Conservation (phyloP, 2,329 filamentous ascomycete genomes). For the Drechslerella dactyloides region DNA sequence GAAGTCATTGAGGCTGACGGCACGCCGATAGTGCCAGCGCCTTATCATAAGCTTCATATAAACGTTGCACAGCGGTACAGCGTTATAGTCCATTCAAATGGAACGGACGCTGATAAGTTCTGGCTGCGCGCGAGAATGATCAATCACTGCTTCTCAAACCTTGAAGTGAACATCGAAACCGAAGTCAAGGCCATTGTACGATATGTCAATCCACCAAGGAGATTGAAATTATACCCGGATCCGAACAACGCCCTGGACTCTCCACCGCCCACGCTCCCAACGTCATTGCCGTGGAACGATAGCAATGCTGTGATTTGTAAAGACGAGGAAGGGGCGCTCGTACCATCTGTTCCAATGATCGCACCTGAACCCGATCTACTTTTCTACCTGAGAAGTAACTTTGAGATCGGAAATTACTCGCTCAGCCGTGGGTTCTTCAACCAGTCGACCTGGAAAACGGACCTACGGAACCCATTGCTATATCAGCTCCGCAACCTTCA, state of each 20-base stretch:
- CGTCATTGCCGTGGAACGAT: slow-evolving; percentile 63
- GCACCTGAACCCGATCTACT: slow-evolving; percentile 61
- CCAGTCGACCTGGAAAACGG: slow-evolving; percentile 63
- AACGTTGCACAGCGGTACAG: slow-evolving; percentile 75
- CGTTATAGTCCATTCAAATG: slow-evolving; percentile 68
- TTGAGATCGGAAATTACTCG: slow-evolving; percentile 67
- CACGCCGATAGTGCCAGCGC: slow-evolving; percentile 67
- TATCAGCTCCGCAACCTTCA: slow-evolving; percentile 13
- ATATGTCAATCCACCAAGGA: slow-evolving; percentile 31
- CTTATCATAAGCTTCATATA: slow-evolving; percentile 69
- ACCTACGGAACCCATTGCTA: slow-evolving; percentile 57
- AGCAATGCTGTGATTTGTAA: slow-evolving; percentile 61
- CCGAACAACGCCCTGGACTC: neutral
- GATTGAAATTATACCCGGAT: slow-evolving; percentile 16
- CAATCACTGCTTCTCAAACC: slow-evolving; percentile 66
- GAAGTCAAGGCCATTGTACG: slow-evolving; percentile 53
- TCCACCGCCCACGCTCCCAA: slow-evolving; percentile 53
- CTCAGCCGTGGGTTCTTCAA: slow-evolving; percentile 68
- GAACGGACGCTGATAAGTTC: slow-evolving; percentile 64
- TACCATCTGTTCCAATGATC: slow-evolving; percentile 60
- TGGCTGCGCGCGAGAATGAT: slow-evolving; percentile 71
- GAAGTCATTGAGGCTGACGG: slow-evolving; percentile 74
- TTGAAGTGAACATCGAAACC: slow-evolving; percentile 53
- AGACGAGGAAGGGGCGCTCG: slow-evolving; percentile 63
- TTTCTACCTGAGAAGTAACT: slow-evolving; percentile 65